These are phyloP conservation scores for Gossypium rotundifolium DNA, from an alignment of 345 rosid genomes.

Conservation along the genomic window DNA sequence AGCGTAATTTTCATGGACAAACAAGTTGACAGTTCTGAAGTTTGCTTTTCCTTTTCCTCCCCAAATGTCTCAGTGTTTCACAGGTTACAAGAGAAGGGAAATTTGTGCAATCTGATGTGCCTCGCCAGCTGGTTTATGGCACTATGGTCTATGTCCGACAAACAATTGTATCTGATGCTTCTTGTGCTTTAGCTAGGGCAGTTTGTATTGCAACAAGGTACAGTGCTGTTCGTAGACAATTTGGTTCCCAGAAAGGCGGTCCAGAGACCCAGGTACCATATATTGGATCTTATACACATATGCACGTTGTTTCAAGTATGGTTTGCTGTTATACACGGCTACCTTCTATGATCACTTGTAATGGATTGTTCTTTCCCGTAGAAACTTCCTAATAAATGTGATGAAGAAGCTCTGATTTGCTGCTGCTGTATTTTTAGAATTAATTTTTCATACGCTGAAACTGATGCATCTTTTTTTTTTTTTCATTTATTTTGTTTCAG, in stretches of 20 bases:
- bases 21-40: slow-evolving; percentile 10
- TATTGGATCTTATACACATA: background rate
- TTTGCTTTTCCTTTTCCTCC: slow-evolving; percentile 13
- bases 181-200: slow-evolving; percentile 77
- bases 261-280: slow-evolving; percentile 70
- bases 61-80: slow-evolving; percentile 53
- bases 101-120: slow-evolving; percentile 67
- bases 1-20: slow-evolving; percentile 1
- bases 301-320: background rate
- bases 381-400: slow-evolving; percentile 2
- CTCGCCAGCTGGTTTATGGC: slow-evolving; percentile 84
- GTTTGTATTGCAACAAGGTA: slow-evolving; percentile 98
- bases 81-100: slow-evolving; percentile 95
- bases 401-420: background rate
- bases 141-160: slow-evolving; percentile 95
- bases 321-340: background rate
- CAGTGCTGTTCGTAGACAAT: slow-evolving; percentile 94
- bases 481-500: slow-evolving; percentile 30
- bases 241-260: slow-evolving; percentile 70
- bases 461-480: background rate
- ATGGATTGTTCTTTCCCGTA: background rate
- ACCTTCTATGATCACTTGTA: slow-evolving; percentile 6
- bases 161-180: slow-evolving; percentile 83
- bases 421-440: background rate
- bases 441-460: background rate